A percentile compares a stretch with the other conserved stretches of the same genome.
Evolutionary conservation across 768 basidiomycete genomes (phyloP).

Genomic region (Polyporus arcularius): DNA sequence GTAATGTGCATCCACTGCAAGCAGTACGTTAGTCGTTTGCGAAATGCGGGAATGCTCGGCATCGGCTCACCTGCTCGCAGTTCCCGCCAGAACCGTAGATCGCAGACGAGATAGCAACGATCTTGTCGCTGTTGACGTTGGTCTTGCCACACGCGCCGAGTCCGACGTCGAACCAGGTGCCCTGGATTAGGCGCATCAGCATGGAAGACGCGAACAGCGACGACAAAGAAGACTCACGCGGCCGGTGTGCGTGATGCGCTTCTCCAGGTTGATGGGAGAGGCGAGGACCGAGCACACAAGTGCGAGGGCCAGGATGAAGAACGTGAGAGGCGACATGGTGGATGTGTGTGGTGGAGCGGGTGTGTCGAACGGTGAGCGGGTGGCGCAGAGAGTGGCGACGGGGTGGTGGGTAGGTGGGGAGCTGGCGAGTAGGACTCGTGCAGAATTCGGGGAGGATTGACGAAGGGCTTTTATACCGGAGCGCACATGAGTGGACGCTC

Average conservation of each 20-base stretch:
- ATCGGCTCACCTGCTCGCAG: conserved; percentile 57
- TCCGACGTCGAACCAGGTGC: conserved; percentile 65
- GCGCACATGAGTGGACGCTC: conserved; percentile 1
- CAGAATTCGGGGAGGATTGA: not conserved
- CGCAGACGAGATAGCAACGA: conserved; percentile 60
- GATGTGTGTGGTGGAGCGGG: conserved; percentile 14
- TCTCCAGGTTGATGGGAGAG: conserved; percentile 52
- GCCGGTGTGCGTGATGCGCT: conserved; percentile 55
- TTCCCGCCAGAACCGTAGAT: conserved; percentile 57
- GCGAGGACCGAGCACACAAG: conserved; percentile 45
- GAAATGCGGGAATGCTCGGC: not conserved
- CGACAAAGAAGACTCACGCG: conserved; percentile 43
- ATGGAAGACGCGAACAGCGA: not conserved
- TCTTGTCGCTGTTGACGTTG: conserved; percentile 49
- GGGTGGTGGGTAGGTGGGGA: conserved; percentile 25
- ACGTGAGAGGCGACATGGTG: conserved; percentile 42
- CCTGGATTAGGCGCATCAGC: conserved; percentile 39
- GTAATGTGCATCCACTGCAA: conserved; percentile 61
- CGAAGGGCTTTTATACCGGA: conserved; percentile 25
- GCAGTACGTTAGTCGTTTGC: conserved; percentile 1
- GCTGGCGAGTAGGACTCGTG: conserved; percentile 29
- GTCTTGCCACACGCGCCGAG: conserved; percentile 64
- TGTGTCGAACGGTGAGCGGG: conserved; percentile 19
- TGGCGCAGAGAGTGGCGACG: conserved; percentile 18
- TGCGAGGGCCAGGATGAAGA: conserved; percentile 40